Base-by-base conservation (phyloP, 768 basidiomycete species). In the Cystobasidium tubakii region DNA sequence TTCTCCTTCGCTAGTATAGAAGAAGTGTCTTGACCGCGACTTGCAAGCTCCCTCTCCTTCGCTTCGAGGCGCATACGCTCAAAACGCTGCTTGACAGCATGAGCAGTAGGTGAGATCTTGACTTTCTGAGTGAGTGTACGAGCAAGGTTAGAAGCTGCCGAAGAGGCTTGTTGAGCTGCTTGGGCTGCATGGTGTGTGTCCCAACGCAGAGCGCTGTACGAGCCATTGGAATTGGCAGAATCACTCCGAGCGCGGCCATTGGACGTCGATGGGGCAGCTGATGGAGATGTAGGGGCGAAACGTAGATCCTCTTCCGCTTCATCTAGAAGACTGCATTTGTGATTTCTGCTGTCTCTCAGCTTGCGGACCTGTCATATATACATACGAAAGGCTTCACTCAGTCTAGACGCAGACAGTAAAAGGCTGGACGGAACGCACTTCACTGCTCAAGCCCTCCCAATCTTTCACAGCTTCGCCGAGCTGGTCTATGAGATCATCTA, bases 91-190 rank as follows among this genome's bases (percentile, higher is more conserved):
- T 67, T 67, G 66, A 67, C 29, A 53, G 66, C 66, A 31, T 53
- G 39, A 31, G 66, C 66, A 10, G 66, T 67, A 10, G 66, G 66
- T 7, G 66, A 67, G 66, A 67, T 50, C 17, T 53, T 44, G 33
- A 67, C 53, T 21, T 50, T 43, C 25, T 67, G 66, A n/a, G 66
- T 46, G 6, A 67, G 25, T 31, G 25, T 67, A n/a, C 66, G 42
- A 29, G 66, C 66, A 1, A 67, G 66, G 25, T 67, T 67, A 1
- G 66, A 46, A 10, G 66, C 66, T 23, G 39, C 27, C n/a, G 36
- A 10, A 13, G 66, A 67, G 15, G 66, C 66, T 31, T 67, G 66
- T 50, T 67, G 66, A 9, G 66, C 66, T 23, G 66, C 66, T 27
- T 67, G 66, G 19, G 66, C 66, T 7, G 66, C 66, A 4, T 67